Percentiles rank a stretch among this genome's conserved stretches.
These are phyloP conservation scores for Lecanoromycetidae sp. DNA, from an alignment of 2,329 filamentous ascomycete genomes.

Conservation along the genomic window DNA sequence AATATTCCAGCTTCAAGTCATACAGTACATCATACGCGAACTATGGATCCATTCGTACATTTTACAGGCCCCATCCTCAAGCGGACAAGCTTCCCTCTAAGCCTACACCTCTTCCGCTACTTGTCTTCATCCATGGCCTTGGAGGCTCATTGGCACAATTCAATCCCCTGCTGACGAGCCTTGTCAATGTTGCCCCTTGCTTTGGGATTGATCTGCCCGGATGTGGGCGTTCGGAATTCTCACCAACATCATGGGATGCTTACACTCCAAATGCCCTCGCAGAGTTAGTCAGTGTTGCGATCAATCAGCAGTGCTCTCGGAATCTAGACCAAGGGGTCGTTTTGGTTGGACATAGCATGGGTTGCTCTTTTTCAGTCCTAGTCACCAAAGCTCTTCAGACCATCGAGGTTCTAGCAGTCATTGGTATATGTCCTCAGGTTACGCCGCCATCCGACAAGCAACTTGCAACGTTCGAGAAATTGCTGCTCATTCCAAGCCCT, in stretches of 20 bases:
- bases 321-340: conserved; percentile 58
- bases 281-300: conserved; percentile 61
- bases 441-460: conserved; percentile 47
- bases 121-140: conserved; percentile 86
- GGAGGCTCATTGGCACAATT: conserved; percentile 91
- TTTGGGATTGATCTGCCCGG: conserved; percentile 83
- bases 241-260: conserved; percentile 58
- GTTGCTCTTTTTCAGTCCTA: conserved; percentile 62
- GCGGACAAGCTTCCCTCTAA: conserved; percentile 64
- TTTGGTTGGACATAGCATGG: conserved; percentile 81
- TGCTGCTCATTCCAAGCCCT: conserved; percentile 57
- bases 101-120: conserved; percentile 62
- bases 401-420: conserved; percentile 57
- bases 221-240: conserved; percentile 69
- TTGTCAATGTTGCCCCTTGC: conserved; percentile 73
- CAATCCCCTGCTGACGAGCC: conserved; percentile 62
- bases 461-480: conserved; percentile 39
- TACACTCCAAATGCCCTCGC: conserved; percentile 67
- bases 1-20: conserved; percentile 57
- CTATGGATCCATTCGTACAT: conserved; percentile 68
- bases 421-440: conserved; percentile 70
- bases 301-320: conserved; percentile 59
- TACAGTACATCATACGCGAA: conserved; percentile 59
- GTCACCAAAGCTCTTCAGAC: conserved; percentile 50
- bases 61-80: conserved; percentile 72